Base-by-base conservation (phyloP, 2,329 filamentous ascomycete species). In the Aspergillus pseudotamarii region DNA sequence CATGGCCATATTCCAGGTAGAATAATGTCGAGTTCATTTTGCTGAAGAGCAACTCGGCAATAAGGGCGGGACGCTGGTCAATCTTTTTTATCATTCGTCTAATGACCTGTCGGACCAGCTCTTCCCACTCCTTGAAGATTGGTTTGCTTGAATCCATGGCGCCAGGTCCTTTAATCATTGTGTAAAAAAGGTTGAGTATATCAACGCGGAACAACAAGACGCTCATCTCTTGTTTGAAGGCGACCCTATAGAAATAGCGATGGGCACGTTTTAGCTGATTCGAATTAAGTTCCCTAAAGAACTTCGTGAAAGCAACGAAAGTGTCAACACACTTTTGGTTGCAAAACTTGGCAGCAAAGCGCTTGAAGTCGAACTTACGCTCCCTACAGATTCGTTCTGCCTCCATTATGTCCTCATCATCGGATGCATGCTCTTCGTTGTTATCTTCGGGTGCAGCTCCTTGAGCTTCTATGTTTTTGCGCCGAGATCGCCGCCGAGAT, bases 1-100 rank as follows among this genome's bases (percentile, higher is more conserved):
- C 93, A 69, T 92, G 91, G 0, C 95, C 95, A 72, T 94, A 93
- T 73, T 98, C 94, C 6, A 99, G 85, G 74, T 93, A 98, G 78
- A 91, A 92, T 0, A 93, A 86, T 0, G 92, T 97, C 53, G 87
- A 86, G 58, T 89, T 89, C 62, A 93, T 91, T 78, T 99, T 99
- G 76, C 92, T 96, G 78, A 99, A 99, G 16, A 99, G 83, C 84
- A 99, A 88, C 78, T 99, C 95, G 0, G 96, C 90, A 57, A 96
- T 85, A 46, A 97, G 82, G 66, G 94, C 92, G 0, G 93, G 93
- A 50, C 93, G 87, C 69, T 97, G 89, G 65, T 95, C 87, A 1
- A 98, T 85, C 79, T 95, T 96, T 73, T 91, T 93, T 60, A 92
- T 85, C 67, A 94, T 90, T 72, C 89, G 90, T 69, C 90, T 89